Evolutionary conservation across 352 stramenopile genomes (phyloP).

Genomic region (Phytophthora nicotianae): DNA sequence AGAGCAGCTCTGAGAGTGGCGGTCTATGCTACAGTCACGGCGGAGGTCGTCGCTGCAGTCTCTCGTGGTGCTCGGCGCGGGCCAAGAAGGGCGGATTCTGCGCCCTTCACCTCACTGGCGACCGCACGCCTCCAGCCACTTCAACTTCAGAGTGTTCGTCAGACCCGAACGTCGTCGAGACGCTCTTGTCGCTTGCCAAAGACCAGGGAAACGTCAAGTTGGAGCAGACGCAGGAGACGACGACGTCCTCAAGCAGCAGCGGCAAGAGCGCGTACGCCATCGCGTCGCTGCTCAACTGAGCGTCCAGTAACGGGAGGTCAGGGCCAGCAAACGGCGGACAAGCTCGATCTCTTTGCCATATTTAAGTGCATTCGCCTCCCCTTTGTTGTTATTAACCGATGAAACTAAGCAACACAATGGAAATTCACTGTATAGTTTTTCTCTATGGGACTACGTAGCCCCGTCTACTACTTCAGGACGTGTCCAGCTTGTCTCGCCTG

Average conservation of each 20-base stretch:
- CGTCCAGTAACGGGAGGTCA: conserved; percentile 12
- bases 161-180: conserved; percentile 60
- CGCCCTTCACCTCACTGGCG: conserved; percentile 54
- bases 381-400: conserved; percentile 26
- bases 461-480: conserved; percentile 18
- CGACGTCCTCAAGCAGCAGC: conserved; percentile 6
- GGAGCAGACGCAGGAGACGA: conserved; percentile 8
- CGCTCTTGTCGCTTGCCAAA: conserved; percentile 67
- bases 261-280: conserved; percentile 49
- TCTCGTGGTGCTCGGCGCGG: conserved; percentile 71
- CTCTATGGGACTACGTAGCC: conserved; percentile 1
- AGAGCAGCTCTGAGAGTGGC: conserved; percentile 75
- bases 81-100: conserved; percentile 82
- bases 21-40: conserved; percentile 82
- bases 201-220: conserved; percentile 22
- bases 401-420: conserved; percentile 14
- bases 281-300: conserved; percentile 55
- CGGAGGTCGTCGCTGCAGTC: conserved; percentile 65
- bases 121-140: conserved; percentile 29
- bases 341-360: conserved; percentile 21
- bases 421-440: conserved; percentile 12
- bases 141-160: conserved; percentile 12
- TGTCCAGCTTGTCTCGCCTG: conserved; percentile 71
- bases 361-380: conserved; percentile 32
- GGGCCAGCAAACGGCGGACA: conserved; percentile 1